Evolutionary conservation across 805 yeast species (phyloP).

Genomic region (Kazachstania bromeliacearum): DNA sequence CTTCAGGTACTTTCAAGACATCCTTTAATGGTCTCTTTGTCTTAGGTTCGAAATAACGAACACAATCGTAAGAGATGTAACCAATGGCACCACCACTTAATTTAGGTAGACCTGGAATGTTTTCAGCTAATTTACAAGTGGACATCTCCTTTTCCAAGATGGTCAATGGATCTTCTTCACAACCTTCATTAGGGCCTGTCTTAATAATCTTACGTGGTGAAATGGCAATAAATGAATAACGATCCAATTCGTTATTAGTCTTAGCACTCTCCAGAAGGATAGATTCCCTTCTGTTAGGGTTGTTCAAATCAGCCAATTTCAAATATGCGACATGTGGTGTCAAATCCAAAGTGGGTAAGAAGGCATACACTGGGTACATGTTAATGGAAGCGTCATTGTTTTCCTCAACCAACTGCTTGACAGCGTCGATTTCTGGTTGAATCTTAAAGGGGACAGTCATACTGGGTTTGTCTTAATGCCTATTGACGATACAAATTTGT

Average conservation of each 20-base stretch:
- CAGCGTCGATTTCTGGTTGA: slow-evolving; percentile 44
- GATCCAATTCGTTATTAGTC: slow-evolving; percentile 79
- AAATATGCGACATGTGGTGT: slow-evolving; percentile 89
- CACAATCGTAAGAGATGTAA: slow-evolving; percentile 91
- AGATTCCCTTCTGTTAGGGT: slow-evolving; percentile 50
- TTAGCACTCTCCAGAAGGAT: slow-evolving; percentile 83
- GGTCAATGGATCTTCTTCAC: slow-evolving; percentile 69
- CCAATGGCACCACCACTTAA: slow-evolving; percentile 96
- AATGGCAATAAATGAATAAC: slow-evolving; percentile 87
- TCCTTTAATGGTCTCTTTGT: slow-evolving; percentile 71
- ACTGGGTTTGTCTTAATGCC: no score
- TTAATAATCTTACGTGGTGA: slow-evolving; percentile 72
- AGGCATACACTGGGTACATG: slow-evolving; percentile 72
- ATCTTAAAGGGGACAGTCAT: slow-evolving; percentile 19
- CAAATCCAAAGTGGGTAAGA: slow-evolving; percentile 63
- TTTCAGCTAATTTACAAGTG: slow-evolving; percentile 53
- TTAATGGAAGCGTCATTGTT: slow-evolving; percentile 42
- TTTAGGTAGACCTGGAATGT: slow-evolving; percentile 69
- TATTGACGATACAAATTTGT: no score
- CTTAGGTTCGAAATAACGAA: slow-evolving; percentile 91
- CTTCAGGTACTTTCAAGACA: slow-evolving; percentile 79
- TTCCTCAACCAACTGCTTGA: slow-evolving; percentile 33
- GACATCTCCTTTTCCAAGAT: slow-evolving; percentile 67
- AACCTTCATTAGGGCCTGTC: slow-evolving; percentile 49
- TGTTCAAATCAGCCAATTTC: slow-evolving; percentile 57